phyloP scores from a whole-genome alignment of 2,329 filamentous ascomycete genomes.

The Macrophomina phaseolina region DNA sequence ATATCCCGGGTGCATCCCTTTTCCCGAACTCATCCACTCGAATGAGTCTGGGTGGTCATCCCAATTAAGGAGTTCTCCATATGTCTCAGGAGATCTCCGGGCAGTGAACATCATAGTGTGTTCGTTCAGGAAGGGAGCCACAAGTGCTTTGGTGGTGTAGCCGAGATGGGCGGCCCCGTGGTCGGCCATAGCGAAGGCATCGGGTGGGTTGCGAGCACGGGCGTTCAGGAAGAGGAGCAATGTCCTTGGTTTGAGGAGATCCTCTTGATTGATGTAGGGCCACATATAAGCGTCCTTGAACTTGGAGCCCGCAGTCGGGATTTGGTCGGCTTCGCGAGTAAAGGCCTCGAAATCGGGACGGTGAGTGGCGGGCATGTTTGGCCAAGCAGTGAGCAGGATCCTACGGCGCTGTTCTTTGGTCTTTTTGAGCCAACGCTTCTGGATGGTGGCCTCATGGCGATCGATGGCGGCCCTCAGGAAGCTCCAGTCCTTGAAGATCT shows the following conservation, averaged over 20 bases:
- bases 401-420: conserved; percentile 52
- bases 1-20: conserved; percentile 52
- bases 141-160: conserved; percentile 31
- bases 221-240: conserved; percentile 61
- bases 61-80: conserved; percentile 47
- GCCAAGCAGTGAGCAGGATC: conserved; percentile 57
- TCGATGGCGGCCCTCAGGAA: conserved; percentile 51
- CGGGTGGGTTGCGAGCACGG: conserved; percentile 55
- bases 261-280: conserved; percentile 65
- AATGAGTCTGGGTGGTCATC: conserved; percentile 47
- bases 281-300: conserved; percentile 50
- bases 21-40: conserved; percentile 42
- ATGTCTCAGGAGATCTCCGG: conserved; percentile 39
- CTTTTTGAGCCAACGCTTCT: conserved; percentile 63
- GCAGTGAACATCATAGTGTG: conserved; percentile 45
- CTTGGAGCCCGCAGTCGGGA: not conserved
- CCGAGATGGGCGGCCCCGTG: conserved; percentile 42
- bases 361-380: conserved; percentile 56
- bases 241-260: conserved; percentile 52
- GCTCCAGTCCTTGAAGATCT: conserved; percentile 46
- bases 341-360: conserved; percentile 57
- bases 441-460: conserved; percentile 58
- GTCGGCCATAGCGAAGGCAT: conserved; percentile 57
- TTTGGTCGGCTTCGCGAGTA: conserved; percentile 30
- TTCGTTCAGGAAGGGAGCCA: conserved; percentile 36